Percentiles rank a stretch among this genome's conserved stretches.
phyloP scores from a whole-genome alignment of 345 rosid species.

The Aegle marmelos region DNA sequence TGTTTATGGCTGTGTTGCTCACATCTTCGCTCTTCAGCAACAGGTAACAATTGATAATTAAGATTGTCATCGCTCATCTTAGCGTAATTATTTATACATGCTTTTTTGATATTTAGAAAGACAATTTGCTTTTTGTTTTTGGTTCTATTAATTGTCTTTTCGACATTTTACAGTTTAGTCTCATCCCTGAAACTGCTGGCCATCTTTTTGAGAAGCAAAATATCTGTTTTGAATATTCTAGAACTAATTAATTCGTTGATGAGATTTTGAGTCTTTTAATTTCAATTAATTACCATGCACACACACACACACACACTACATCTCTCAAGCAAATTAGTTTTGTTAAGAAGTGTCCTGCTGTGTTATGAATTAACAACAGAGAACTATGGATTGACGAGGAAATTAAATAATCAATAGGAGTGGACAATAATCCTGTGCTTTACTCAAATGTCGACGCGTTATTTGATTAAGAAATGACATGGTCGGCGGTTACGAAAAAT shows the following conservation, averaged over 20 bases:
- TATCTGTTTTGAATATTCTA: neutral
- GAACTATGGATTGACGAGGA: neutral
- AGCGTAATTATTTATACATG: too few species aligned
- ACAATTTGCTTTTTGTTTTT: conserved; percentile 8
- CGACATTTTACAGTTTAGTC: neutral
- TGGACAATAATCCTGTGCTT: conserved; percentile 15
- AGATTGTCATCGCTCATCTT: neutral
- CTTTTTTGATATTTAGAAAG: neutral
- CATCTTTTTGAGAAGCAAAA: neutral
- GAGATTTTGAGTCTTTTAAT: neutral
- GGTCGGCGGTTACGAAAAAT: conserved; percentile 36
- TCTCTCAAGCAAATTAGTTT: too few species aligned
- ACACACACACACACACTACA: too few species aligned
- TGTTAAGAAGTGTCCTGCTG: too few species aligned
- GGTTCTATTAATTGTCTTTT: conserved; percentile 7
- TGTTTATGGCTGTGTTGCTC: conserved; percentile 83
- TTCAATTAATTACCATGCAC: too few species aligned
- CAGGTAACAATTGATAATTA: conserved; percentile 41
- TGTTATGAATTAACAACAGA: neutral
- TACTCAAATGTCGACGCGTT: conserved; percentile 47
- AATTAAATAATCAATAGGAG: neutral
- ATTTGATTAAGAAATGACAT: conserved; percentile 19
- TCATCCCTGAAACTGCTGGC: neutral
- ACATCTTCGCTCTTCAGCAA: conserved; percentile 78
- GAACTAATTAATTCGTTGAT: neutral